Base-by-base conservation (phyloP, 805 yeast genomes). In the Nakazawaea laoshanensis region DNA sequence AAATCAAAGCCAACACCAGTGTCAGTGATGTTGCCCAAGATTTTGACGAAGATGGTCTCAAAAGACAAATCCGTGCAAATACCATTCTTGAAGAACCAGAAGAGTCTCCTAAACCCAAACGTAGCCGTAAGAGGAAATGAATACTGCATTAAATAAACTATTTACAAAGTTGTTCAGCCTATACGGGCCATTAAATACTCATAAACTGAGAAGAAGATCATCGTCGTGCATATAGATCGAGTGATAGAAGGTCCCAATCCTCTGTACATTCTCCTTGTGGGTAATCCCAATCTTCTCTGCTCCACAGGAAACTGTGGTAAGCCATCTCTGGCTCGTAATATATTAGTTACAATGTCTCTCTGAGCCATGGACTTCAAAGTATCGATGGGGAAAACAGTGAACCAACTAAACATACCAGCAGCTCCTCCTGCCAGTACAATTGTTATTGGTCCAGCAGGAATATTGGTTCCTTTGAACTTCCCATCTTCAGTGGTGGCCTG, bases 361-460 rank as follows among this genome's bases (percentile, higher is more conserved):
- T 85, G 95, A 27, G 74, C 67, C 37, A 78, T 65, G 2, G 88
- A 74, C 49, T 86, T 85, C 38, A 80, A 63, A 0, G 95, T 85
- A 52, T 85, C 95, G 8, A 85, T 50, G 3, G 95, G 94, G 56
- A 80, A 86, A 3, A 84, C 77, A 1, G 74, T 52, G 2, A 74
- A 55, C 94, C 94, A 84, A 32, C 86, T 67, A 12, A 79, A 55
- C 12, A 78, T 68, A 3, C 95, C 95, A 4, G 92, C 73, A 16
- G 76, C 41, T 0, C 86, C 94, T n/a, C 94, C 95, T 1, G 89
- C 81, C 2, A 77, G 22, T 3, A 79, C 75, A 15, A 77, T 63
- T 7, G 74, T 59, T 5, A 65, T 19, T 2, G 77, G 60, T 20
- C 55, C 49, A 25, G 57, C 35, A 14, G 51, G 52, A 17, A 46